Conservation (phyloP, 768 basidiomycete genomes). For the Naganishia vishniacii region DNA sequence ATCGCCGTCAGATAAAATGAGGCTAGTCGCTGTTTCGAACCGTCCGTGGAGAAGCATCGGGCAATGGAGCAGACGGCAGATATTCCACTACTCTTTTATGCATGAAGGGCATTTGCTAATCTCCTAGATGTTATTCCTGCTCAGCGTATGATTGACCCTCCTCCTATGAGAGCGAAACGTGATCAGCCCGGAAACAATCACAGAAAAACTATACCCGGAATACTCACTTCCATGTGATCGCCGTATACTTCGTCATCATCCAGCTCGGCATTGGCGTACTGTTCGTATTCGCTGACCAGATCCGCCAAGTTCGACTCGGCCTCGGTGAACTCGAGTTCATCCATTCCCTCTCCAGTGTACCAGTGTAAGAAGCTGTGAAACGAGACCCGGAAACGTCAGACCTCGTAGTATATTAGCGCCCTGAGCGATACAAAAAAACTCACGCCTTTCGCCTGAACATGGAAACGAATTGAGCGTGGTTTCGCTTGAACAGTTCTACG, state of each 20-base stretch:
- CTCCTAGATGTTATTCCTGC: neutral
- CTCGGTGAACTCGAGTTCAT: conserved; percentile 44
- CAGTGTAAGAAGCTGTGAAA: conserved; percentile 27
- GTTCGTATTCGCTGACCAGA: conserved; percentile 42
- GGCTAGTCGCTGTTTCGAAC: conserved; percentile 12
- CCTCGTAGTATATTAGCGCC: neutral
- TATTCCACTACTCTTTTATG: conserved; percentile 6
- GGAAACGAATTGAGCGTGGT: conserved; percentile 38
- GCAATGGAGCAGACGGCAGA: neutral
- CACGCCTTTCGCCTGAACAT: conserved; percentile 42
- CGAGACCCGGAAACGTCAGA: neutral
- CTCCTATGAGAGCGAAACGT: neutral
- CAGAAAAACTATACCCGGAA: no score
- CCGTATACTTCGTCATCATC: conserved; percentile 30
- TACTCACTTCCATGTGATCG: conserved; percentile 17
- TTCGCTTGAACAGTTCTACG: conserved; percentile 43
- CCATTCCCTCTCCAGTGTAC: conserved; percentile 44
- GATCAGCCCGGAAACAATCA: no score
- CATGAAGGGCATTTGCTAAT: neutral
- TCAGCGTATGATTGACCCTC: conserved; percentile 21
- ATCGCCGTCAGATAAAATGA: conserved; percentile 2
- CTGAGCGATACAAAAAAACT: neutral
- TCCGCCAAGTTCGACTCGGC: conserved; percentile 43
- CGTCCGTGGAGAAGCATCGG: conserved; percentile 1
- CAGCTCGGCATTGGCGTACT: conserved; percentile 36